Base-by-base conservation (phyloP, 805 yeast genomes). In the Candida mattraensis region DNA sequence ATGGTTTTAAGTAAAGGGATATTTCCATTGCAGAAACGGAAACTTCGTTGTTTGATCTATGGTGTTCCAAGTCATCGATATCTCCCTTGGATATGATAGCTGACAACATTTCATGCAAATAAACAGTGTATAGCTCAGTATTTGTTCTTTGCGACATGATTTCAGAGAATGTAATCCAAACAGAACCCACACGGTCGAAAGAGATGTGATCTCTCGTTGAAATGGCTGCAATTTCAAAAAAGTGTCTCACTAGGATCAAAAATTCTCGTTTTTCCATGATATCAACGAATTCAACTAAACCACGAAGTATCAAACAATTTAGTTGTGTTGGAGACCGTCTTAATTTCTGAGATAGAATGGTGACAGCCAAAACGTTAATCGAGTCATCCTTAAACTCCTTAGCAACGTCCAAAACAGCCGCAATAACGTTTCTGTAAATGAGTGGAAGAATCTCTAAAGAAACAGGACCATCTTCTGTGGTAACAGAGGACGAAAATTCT, bases 261-360 rank as follows among this genome's bases (percentile, higher is more conserved):
- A 88, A 82, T 50, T 87, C 95, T 31, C 80, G 70, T 40, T 75
- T 78, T 4, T 80, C 73, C 40, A 83, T 72, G 29, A 60, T 67
- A 2, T 79, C 74, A 5, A 87, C 80, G 47, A 87, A 70, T 7
- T 70, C 67, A 1, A 82, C 73, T 24, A 86, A 65, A 0, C 88
- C 89, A 24, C 70, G 64, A 18, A 86, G 61, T 25, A 86, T 70
- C 19, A 72, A 56, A 2, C 65, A 61, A 25, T 83, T 84, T 29
- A 80, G 63, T 15, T 74, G 72, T 11, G 74, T 63, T 13, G 80
- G 72, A 13, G 61, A 60, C 26, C 63, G 67, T 26, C 47, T 48
- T 5, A 80, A 66, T 53, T 88, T 89, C 56, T 89, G 97, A 10
- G 86, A 77, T 38, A 93, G 68, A 24, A 93, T 79, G 0, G 96